Conservation (phyloP, 176 grass and related monocot species). For the Oryza australiensis region DNA sequence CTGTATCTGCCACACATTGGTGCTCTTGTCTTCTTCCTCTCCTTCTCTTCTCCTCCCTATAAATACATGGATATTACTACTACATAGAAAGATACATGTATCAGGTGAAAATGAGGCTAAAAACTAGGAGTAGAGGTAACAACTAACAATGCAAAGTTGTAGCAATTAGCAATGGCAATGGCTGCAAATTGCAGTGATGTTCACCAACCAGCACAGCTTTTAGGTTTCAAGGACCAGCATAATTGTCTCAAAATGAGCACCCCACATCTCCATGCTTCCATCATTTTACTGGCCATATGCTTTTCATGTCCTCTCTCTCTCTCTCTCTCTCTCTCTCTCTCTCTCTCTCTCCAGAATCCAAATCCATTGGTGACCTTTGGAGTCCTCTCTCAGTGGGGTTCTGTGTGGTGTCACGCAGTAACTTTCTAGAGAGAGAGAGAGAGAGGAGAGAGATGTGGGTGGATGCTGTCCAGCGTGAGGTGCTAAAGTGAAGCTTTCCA, state of each 20-base stretch:
- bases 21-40: slow-evolving; percentile 39
- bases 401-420: slow-evolving; percentile 37
- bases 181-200: background rate
- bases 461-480: background rate
- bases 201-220: slow-evolving; percentile 7
- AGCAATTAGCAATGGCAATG: background rate
- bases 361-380: slow-evolving; percentile 19
- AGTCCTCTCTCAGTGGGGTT: slow-evolving; percentile 21
- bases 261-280: slow-evolving; percentile 34
- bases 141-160: background rate
- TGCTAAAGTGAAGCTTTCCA: slow-evolving; percentile 20
- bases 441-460: background rate
- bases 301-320: slow-evolving; percentile 6
- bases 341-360: background rate
- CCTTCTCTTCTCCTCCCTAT: slow-evolving; percentile 19
- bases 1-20: slow-evolving; percentile 13
- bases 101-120: background rate
- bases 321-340: background rate
- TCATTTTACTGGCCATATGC: slow-evolving; percentile 22
- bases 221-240: slow-evolving; percentile 26
- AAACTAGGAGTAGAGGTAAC: background rate
- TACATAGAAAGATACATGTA: background rate
- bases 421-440: background rate
- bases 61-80: background rate
- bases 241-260: slow-evolving; percentile 44